Conservation (phyloP, 257 asterid species). For the Penstemon eatonii region DNA sequence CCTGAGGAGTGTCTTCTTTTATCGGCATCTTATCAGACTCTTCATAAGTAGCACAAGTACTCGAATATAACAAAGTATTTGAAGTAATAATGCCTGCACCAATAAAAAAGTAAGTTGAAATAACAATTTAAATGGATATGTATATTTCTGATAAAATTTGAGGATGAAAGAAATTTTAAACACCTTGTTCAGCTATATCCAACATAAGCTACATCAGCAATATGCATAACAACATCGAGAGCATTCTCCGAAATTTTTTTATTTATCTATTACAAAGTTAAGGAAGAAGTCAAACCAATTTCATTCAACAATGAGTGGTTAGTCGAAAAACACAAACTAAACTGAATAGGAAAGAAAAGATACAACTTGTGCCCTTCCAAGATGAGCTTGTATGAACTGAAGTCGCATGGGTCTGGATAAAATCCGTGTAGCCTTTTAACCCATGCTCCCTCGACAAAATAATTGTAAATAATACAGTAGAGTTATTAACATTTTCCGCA, state of each 20-base stretch:
- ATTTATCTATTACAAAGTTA: constrained; percentile 39
- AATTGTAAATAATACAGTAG: no score
- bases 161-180: no score
- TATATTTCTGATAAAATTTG: no score
- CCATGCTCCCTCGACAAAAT: constrained; percentile 78
- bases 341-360: constrained; percentile 29
- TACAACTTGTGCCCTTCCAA: constrained; percentile 76
- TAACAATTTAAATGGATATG: no score
- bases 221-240: constrained; percentile 82
- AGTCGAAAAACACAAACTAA: neutral
- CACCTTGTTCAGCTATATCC: constrained; percentile 62
- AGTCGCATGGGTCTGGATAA: constrained; percentile 77
- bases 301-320: neutral
- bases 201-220: constrained; percentile 91
- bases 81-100: constrained; percentile 73
- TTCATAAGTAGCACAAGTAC: constrained; percentile 88
- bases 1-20: constrained; percentile 78
- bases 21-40: constrained; percentile 89
- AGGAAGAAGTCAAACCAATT: constrained; percentile 29
- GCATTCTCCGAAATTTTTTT: constrained; percentile 61
- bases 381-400: constrained; percentile 77
- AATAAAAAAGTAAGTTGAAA: neutral
- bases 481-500: no score
- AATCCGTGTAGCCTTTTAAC: constrained; percentile 65
- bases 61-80: constrained; percentile 74